Conservation (phyloP, 176 grass and related monocot species). For the Oryza officinalis region DNA sequence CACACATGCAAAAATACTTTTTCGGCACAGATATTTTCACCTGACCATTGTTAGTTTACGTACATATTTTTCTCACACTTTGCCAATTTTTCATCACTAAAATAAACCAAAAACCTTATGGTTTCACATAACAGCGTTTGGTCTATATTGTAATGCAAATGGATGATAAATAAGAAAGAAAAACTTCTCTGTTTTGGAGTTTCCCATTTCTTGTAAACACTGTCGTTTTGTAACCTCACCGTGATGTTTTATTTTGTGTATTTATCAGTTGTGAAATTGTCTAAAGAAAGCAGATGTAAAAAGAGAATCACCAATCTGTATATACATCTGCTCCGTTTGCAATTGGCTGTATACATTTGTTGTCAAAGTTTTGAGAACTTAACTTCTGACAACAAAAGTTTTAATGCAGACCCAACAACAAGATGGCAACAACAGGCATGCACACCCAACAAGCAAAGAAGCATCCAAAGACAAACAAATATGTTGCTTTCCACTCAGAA, state of each 20-base stretch:
- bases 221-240: too few species aligned
- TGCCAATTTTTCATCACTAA: too few species aligned
- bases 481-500: constrained; percentile 54
- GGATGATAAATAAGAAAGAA: neutral
- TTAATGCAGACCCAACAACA: constrained; percentile 36
- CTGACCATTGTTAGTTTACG: too few species aligned
- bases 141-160: neutral
- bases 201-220: neutral
- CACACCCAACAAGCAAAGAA: constrained; percentile 8
- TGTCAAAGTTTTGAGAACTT: neutral
- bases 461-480: constrained; percentile 39
- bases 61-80: too few species aligned
- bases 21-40: too few species aligned
- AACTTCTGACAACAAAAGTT: neutral
- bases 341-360: neutral
- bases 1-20: too few species aligned
- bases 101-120: too few species aligned
- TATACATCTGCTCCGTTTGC: neutral
- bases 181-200: neutral
- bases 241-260: too few species aligned
- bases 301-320: neutral
- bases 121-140: neutral
- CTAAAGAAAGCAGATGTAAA: neutral
- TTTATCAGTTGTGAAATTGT: neutral
- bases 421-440: neutral